Evolutionary conservation across 176 grass and related monocot genomes (phyloP).

Genomic region (Aegilops bicornis): DNA sequence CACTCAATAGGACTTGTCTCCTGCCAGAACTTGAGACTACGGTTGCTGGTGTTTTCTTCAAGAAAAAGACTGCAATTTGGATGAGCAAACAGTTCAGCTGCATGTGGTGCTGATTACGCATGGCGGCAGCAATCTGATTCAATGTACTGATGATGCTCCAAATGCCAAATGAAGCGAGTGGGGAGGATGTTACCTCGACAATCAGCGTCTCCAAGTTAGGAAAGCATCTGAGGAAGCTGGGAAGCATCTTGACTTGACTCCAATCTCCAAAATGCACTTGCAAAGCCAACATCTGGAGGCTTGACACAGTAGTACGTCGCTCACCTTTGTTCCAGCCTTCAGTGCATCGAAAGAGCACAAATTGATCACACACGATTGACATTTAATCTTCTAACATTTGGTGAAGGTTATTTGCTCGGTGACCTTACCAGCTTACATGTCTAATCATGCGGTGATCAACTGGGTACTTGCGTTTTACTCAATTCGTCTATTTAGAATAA

Average conservation of each 20-base stretch:
- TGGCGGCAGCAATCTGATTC: not conserved
- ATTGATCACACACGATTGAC: not conserved
- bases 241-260: slow-evolving; percentile 20
- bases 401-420: not conserved
- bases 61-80: not conserved
- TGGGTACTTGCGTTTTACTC: not conserved
- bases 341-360: not conserved
- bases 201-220: not conserved
- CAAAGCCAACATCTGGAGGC: slow-evolving; percentile 19
- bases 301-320: not conserved
- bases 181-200: slow-evolving; percentile 2
- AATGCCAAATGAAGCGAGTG: no score
- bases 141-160: not conserved
- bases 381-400: not conserved
- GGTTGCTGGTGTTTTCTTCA: not conserved
- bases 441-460: not conserved
- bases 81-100: not conserved
- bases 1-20: not conserved
- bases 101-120: not conserved
- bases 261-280: not conserved
- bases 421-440: not conserved
- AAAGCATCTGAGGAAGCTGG: slow-evolving; percentile 38
- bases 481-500: not conserved
- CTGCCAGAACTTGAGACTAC: not conserved
- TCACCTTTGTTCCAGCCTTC: slow-evolving; percentile 17